Evolutionary conservation across 106 monocot species (phyloP).

Genomic region (Dactylorhiza incarnata): DNA sequence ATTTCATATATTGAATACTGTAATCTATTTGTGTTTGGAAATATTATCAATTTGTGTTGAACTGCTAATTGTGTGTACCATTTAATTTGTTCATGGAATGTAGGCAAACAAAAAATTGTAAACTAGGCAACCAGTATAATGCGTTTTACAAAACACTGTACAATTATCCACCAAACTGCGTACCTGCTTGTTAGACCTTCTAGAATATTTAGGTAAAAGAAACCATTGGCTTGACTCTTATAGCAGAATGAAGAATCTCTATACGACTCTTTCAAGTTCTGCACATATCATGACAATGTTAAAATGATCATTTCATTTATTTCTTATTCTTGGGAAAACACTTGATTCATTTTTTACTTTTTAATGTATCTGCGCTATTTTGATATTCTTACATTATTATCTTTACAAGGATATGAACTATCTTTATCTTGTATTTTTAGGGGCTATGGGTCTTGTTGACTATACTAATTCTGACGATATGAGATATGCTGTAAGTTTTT

Average conservation of each 20-base stretch:
- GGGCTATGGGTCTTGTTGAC: constrained; percentile 55
- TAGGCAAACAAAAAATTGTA: neutral
- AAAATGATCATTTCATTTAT: neutral
- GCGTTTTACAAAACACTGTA: neutral
- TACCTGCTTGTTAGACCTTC: neutral
- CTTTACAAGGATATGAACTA: neutral
- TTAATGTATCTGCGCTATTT: neutral
- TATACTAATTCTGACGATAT: constrained; percentile 80
- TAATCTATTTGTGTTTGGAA: neutral
- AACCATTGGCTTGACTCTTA: neutral
- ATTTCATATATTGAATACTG: neutral
- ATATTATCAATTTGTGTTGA: neutral
- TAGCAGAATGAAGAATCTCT: neutral
- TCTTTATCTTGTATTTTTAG: constrained; percentile 18
- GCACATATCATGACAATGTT: neutral
- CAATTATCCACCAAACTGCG: neutral
- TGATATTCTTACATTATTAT: neutral
- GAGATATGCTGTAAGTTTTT: constrained; percentile 69
- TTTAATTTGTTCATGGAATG: neutral
- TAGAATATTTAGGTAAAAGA: neutral
- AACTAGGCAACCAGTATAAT: neutral
- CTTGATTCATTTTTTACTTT: neutral
- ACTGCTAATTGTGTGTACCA: neutral
- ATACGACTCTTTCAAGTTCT: neutral
- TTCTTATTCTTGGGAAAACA: neutral